Evolutionary conservation across 2,329 filamentous ascomycete species (phyloP).

Genomic region (Didymosphaeria variabile): DNA sequence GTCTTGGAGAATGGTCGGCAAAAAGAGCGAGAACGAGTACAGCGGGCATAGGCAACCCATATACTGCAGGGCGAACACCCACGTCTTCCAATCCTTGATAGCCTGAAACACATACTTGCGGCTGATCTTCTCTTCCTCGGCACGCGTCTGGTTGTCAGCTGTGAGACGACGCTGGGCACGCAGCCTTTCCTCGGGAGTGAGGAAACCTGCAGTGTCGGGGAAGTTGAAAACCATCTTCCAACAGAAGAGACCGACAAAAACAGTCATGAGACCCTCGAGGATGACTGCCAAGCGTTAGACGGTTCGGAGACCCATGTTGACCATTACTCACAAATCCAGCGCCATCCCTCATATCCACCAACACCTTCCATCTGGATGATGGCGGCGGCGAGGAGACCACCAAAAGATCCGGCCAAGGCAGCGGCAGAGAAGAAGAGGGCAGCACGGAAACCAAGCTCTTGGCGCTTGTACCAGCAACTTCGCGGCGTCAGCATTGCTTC

Average conservation of each 20-base stretch:
- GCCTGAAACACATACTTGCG: slow-evolving; percentile 53
- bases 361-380: slow-evolving; percentile 70
- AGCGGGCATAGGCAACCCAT: slow-evolving; percentile 65
- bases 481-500: slow-evolving; percentile 17
- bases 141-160: slow-evolving; percentile 73
- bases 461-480: slow-evolving; percentile 63
- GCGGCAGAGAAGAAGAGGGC: slow-evolving; percentile 69
- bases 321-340: slow-evolving; percentile 46
- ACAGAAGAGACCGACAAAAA: slow-evolving; percentile 47
- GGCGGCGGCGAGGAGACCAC: slow-evolving; percentile 64
- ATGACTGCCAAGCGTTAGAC: slow-evolving; percentile 40
- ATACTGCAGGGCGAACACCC: slow-evolving; percentile 66
- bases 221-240: slow-evolving; percentile 72
- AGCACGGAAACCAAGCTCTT: slow-evolving; percentile 62
- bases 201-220: slow-evolving; percentile 67
- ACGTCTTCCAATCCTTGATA: slow-evolving; percentile 60
- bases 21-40: slow-evolving; percentile 47
- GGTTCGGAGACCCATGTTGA: not conserved
- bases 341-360: slow-evolving; percentile 54
- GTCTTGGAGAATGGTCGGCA: slow-evolving; percentile 59
- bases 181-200: slow-evolving; percentile 61
- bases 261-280: slow-evolving; percentile 49
- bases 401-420: slow-evolving; percentile 67
- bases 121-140: slow-evolving; percentile 60
- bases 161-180: slow-evolving; percentile 70